Conservation (phyloP, 305 asterid species). For the Solanum hybrid region DNA sequence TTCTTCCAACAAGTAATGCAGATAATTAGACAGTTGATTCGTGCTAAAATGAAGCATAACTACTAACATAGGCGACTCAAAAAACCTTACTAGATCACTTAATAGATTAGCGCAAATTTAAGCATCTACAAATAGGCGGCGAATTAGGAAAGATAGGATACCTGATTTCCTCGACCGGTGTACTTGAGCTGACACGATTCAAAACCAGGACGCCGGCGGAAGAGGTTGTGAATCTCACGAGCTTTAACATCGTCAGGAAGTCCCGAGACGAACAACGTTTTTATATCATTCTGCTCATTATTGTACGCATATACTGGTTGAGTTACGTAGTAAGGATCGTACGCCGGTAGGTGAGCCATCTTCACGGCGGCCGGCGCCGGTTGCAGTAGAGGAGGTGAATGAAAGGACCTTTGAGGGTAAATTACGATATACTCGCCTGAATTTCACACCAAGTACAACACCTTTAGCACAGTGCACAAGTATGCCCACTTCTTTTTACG, state of each 20-base stretch:
- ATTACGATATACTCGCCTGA: neutral
- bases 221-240: conserved; percentile 98
- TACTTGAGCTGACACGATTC: conserved; percentile 91
- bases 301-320: conserved; percentile 37
- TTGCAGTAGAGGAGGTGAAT: neutral
- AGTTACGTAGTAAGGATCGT: conserved; percentile 66
- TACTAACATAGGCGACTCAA: neutral
- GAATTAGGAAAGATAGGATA: conserved; percentile 4
- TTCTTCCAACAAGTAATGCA: neutral
- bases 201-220: conserved; percentile 89
- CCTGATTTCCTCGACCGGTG: conserved; percentile 98
- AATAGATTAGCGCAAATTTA: neutral
- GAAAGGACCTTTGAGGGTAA: neutral
- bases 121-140: neutral
- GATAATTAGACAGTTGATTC: neutral
- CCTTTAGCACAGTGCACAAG: neutral
- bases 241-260: conserved; percentile 98
- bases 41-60: neutral
- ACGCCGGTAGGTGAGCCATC: conserved; percentile 61
- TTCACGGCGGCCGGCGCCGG: neutral
- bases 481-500: neutral
- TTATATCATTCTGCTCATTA: conserved; percentile 45
- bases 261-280: conserved; percentile 86
- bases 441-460: neutral
- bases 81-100: neutral